Evolutionary conservation across 176 grass and related monocot genomes (phyloP).

Genomic region (Oryza glumipatula): DNA sequence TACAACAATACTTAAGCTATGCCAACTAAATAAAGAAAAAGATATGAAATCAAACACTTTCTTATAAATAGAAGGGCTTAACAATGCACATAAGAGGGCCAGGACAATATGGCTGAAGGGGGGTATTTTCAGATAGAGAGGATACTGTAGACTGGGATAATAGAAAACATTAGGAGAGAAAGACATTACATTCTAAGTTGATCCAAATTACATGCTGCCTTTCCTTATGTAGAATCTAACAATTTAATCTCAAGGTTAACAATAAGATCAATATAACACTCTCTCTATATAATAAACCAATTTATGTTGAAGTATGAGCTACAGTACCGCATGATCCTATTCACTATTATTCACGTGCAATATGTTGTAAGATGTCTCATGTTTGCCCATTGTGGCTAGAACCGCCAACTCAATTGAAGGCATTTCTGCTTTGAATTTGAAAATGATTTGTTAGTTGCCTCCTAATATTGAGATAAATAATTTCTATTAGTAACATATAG

Average conservation of each 20-base stretch:
- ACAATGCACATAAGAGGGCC: neutral
- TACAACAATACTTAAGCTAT: neutral
- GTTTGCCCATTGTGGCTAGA: slow-evolving; percentile 1
- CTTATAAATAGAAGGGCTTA: neutral
- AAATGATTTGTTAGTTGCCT: neutral
- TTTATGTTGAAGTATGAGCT: neutral
- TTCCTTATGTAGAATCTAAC: too few species aligned
- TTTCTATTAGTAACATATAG: neutral
- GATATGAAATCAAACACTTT: neutral
- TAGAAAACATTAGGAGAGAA: neutral
- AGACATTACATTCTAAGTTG: neutral
- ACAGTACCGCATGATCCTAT: neutral
- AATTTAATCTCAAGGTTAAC: too few species aligned
- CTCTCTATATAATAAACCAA: too few species aligned
- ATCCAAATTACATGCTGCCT: neutral
- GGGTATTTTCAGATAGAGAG: neutral
- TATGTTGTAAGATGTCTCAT: neutral
- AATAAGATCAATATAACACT: too few species aligned
- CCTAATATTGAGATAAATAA: neutral
- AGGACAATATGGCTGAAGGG: too few species aligned
- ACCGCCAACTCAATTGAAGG: neutral
- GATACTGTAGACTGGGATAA: neutral
- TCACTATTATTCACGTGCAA: neutral
- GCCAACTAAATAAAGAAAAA: neutral
- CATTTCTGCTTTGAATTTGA: slow-evolving; percentile 16